A percentile compares a stretch with the other conserved stretches of the same genome.
These are phyloP conservation scores for Trametes cinnabarina DNA, from an alignment of 768 basidiomycete genomes.

Conservation along the genomic window DNA sequence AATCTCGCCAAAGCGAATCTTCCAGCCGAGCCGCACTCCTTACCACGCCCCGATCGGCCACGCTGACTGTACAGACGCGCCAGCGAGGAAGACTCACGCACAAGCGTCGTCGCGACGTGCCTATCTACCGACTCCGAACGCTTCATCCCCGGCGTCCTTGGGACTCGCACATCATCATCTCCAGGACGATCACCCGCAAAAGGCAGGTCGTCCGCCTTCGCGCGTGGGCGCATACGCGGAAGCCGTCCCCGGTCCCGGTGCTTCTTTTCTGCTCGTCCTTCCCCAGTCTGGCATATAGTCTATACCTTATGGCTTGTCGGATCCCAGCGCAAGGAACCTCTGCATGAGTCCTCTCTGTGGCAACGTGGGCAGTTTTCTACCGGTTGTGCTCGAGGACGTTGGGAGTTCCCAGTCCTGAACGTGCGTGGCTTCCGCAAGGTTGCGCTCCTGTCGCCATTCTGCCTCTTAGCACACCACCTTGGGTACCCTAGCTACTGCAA, in stretches of 20 bases:
- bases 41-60: background rate
- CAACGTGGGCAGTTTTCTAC: background rate
- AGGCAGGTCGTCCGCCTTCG: background rate
- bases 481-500: background rate
- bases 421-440: background rate
- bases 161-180: background rate
- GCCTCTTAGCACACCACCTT: too few relatives aligned
- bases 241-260: slow-evolving; percentile 14
- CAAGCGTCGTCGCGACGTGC: too few relatives aligned
- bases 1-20: background rate
- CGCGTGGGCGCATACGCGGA: slow-evolving; percentile 1
- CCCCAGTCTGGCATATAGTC: background rate
- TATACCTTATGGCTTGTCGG: slow-evolving; percentile 17
- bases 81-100: background rate
- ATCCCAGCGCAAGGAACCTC: slow-evolving; percentile 16
- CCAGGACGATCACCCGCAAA: slow-evolving; percentile 16
- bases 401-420: too few relatives aligned
- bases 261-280: background rate
- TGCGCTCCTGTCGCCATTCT: background rate
- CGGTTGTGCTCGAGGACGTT: too few relatives aligned
- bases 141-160: background rate
- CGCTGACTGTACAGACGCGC: background rate
- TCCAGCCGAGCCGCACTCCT: background rate
- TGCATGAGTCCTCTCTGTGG: background rate
- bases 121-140: too few relatives aligned